Base-by-base conservation (phyloP, 495 filamentous ascomycete species). In the Podospora tetraspora region DNA sequence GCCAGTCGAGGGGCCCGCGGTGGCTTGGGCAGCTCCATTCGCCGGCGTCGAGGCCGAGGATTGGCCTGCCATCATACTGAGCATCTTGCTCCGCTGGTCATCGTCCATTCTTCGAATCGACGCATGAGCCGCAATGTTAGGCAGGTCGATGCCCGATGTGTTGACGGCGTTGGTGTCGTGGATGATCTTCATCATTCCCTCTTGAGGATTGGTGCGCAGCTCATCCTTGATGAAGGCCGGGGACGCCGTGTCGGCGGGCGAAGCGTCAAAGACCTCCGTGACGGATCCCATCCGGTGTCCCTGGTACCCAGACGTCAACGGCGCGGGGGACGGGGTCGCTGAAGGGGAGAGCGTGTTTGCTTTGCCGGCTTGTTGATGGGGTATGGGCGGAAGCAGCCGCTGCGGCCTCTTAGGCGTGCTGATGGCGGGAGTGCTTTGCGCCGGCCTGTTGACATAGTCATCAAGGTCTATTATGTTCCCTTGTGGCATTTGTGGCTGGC, bases 161-260 rank as follows among this genome's bases (percentile, higher is more conserved):
- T 82, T 79, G 56, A 83, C 82, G 52, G 90, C 89, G 75, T 93
- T 94, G 65, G 89, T 86, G 70, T 90, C 89, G 62, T 93, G 89
- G 72, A 96, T 94, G 63, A 94, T 86, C 70, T 89, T 92, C 87
- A 97, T 91, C 81, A 97, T 96, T 68, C 91, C 89, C 43, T 89
- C 86, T 66, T 88, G 85, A 23, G 87, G 82, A 67, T 83, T 81
- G 24, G 73, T 76, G 68, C 81, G 79, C 43, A 84, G 79, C 69
- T 83, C 82, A 61, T 79, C 80, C 66, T 82, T 77, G 11, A 84
- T 77, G 69, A 77, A 83, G 7, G 77, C 69, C 0, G 81, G 78
- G n/a, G 79, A 78, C 12, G 72, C 66, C 13, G 74, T 74, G 10
- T 82, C 78, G 5, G 76, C 75, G 3, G 75, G 75, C 10, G 82